phyloP scores from a whole-genome alignment of 768 basidiomycete genomes.

The Rhodotorula diobovata region DNA sequence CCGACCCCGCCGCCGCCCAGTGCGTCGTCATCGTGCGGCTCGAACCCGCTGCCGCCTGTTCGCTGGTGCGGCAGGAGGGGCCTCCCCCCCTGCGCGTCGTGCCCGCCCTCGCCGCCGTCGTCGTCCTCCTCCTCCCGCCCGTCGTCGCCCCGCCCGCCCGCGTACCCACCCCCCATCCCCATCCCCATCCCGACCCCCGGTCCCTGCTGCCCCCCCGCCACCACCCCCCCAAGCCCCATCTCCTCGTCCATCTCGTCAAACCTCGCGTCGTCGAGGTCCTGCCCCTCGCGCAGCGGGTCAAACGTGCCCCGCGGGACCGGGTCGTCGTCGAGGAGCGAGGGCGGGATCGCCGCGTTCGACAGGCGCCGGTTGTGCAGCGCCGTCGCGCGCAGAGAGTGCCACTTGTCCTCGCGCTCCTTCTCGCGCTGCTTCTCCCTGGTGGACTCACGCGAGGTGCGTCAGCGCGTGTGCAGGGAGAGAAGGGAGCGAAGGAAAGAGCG shows the following conservation, averaged over 20 bases:
- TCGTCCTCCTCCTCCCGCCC: too few relatives aligned
- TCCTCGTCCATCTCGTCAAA: constrained; percentile 41
- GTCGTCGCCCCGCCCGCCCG: neutral
- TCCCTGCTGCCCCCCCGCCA: too few relatives aligned
- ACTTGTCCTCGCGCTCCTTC: constrained; percentile 76
- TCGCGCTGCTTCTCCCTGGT: constrained; percentile 81
- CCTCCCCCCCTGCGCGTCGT: too few relatives aligned
- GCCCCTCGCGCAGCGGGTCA: constrained; percentile 31
- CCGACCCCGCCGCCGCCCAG: too few relatives aligned
- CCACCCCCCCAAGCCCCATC: constrained; percentile 13
- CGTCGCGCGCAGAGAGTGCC: constrained; percentile 67
- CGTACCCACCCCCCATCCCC: neutral
- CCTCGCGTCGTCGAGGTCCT: constrained; percentile 24
- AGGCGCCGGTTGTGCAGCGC: constrained; percentile 35
- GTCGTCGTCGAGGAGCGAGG: constrained; percentile 18
- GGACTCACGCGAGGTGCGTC: neutral
- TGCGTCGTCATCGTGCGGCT: constrained; percentile 22
- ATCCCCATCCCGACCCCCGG: neutral
- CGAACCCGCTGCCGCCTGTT: neutral
- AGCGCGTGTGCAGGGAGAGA: neutral
- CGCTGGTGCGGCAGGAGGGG: too few relatives aligned
- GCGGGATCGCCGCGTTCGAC: neutral
- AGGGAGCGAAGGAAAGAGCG: neutral
- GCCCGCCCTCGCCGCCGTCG: too few relatives aligned
- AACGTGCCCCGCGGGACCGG: constrained; percentile 34